Evolutionary conservation across 305 asterid genomes (phyloP), one percentile per base, ranked within the genome.

Genomic region (Fraxinus sp.): DNA sequence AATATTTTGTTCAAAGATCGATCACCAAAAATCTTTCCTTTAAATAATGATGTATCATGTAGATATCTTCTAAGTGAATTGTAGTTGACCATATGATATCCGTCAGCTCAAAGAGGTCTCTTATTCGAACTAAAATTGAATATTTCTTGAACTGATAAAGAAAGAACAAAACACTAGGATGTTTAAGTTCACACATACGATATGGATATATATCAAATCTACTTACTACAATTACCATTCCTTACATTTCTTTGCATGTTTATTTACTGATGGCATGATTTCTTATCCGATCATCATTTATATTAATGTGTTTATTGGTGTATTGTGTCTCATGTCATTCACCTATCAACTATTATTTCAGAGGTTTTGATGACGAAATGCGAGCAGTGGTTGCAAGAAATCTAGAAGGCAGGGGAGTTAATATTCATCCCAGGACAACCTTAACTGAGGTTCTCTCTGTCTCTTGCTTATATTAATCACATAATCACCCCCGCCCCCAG

Each of bases 351-450:
- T 86, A 75, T 75, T 80, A 77, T 86, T 57, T 43, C 94, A 96
- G 99, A 88, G 99, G 99, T 82, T 96, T 96, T 84, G 99, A 96
- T 83, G 97, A 92, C 59, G 99, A 96, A 84, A 92, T 96, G 97
- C 94, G 99, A 85, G 92, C 97, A 37, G 94, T 81, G 59, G 98
- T 96, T 83, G 97, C 99, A 32, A 92, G 92, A 87, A 96, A 96
- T 90, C 91, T 96, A 79, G 98, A 96, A 92, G 98, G 97, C 78
- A 90, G 99, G 89, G 99, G 99, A 77, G 86, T 96, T 80, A 93
- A 88, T 86, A 77, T 96, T 91, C 99, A 92, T 84, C 97, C 99
- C 3, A 78, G 88, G 90, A 90, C 98, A 84, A 91, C 75, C 80
- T 82, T 96, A 90, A 90, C 94, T 18, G 93, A 94, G 99, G 99